Conservation (phyloP, 306 rosid genomes). For the Vigna hirtella region DNA sequence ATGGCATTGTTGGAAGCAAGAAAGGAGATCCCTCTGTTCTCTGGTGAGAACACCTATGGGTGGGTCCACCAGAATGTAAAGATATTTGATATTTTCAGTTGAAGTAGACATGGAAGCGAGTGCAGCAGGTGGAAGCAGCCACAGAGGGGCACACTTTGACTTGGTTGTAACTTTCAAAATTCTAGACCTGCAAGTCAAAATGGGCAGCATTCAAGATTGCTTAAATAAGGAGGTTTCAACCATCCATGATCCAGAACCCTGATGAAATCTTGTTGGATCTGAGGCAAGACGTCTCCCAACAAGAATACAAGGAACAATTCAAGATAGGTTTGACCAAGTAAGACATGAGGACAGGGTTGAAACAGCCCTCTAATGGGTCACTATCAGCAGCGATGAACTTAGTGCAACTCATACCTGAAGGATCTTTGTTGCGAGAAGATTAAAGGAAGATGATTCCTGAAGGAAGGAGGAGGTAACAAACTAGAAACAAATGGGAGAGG, state of each 20-base stretch:
- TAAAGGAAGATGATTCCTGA: background rate
- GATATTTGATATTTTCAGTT: constrained; percentile 11
- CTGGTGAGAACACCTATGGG: background rate
- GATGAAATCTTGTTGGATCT: background rate
- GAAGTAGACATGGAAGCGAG: background rate
- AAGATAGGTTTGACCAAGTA: background rate
- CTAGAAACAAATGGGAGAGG: background rate
- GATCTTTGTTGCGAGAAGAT: background rate
- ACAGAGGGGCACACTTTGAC: background rate
- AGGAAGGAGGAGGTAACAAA: background rate
- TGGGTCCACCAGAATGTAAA: background rate
- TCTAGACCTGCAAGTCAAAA: background rate
- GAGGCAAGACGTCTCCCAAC: background rate
- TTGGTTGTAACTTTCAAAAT: background rate
- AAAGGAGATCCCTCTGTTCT: background rate
- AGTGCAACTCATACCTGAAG: background rate
- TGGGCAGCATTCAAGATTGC: background rate
- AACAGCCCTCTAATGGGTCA: background rate
- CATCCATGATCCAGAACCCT: background rate
- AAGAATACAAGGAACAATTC: background rate
- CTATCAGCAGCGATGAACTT: background rate
- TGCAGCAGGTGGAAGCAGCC: background rate
- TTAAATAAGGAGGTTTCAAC: background rate
- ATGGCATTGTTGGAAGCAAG: too few relatives aligned
- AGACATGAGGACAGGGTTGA: background rate